A percentile compares a stretch with the other conserved stretches of the same genome.
These are phyloP conservation scores for Cladosporium sp. DNA, from an alignment of 2,329 filamentous ascomycete genomes.

Conservation along the genomic window DNA sequence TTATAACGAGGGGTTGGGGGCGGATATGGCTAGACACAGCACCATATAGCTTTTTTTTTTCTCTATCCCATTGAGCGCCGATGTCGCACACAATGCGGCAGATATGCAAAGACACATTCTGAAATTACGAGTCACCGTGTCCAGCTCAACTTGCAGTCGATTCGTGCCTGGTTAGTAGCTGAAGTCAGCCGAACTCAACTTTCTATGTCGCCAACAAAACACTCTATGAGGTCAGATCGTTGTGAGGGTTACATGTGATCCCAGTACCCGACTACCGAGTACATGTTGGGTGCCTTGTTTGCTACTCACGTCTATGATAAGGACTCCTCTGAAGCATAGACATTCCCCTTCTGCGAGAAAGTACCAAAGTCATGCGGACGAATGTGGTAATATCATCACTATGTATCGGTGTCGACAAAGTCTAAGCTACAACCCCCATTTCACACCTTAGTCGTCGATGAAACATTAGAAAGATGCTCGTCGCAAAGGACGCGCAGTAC, in stretches of 20 bases:
- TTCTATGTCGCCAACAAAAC: too few species aligned
- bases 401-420: neutral
- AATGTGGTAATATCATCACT: neutral
- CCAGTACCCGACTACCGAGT: too few species aligned
- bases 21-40: slow-evolving; percentile 12
- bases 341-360: too few species aligned
- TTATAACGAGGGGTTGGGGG: neutral
- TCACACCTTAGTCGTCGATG: neutral
- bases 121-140: neutral
- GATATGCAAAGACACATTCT: neutral
- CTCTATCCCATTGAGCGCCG: neutral
- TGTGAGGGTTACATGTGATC: too few species aligned
- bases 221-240: too few species aligned
- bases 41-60: slow-evolving; percentile 9
- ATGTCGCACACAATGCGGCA: neutral
- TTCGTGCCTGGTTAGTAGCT: neutral
- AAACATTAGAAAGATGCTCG: neutral
- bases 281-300: too few species aligned
- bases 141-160: neutral
- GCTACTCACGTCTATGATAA: too few species aligned
- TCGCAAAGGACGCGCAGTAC: neutral
- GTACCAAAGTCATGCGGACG: too few species aligned
- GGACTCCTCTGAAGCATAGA: too few species aligned
- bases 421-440: neutral
- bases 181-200: too few species aligned